Percentiles rank a stretch among this genome's conserved stretches.
These are phyloP conservation scores for Botryotinia calthae DNA, from an alignment of 2,329 filamentous ascomycete genomes.

Conservation along the genomic window DNA sequence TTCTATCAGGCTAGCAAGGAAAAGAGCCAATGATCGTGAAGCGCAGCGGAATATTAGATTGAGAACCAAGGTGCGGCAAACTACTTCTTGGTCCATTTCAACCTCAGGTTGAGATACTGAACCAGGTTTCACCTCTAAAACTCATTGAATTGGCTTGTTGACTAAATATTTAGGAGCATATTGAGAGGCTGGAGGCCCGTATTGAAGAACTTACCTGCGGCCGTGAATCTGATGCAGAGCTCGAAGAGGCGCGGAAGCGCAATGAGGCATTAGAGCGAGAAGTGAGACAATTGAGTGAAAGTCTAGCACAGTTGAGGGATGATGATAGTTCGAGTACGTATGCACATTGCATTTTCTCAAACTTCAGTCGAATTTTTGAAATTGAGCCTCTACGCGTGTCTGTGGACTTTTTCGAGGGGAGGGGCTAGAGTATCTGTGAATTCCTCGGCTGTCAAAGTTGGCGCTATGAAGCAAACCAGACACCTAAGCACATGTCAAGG, in stretches of 20 bases:
- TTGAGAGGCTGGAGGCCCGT: constrained; percentile 72
- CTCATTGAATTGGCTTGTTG: background rate
- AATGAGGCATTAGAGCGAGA: constrained; percentile 56
- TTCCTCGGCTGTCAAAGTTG: background rate
- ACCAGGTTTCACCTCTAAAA: background rate
- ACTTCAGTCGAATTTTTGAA: background rate
- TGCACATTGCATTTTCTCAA: background rate
- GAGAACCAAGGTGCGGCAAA: constrained; percentile 17
- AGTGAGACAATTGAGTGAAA: constrained; percentile 38
- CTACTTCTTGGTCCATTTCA: background rate
- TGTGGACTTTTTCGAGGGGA: background rate
- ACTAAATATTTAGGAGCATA: constrained; percentile 54
- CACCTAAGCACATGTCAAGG: background rate
- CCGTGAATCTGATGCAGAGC: constrained; percentile 46
- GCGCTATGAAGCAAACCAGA: background rate
- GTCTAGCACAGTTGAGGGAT: constrained; percentile 17
- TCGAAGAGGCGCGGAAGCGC: constrained; percentile 49
- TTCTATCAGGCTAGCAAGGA: constrained; percentile 81
- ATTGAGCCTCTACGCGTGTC: background rate
- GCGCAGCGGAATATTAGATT: constrained; percentile 69
- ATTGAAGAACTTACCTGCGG: constrained; percentile 66
- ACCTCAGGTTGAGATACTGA: background rate
- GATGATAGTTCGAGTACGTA: constrained; percentile 23
- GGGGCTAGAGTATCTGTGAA: background rate
- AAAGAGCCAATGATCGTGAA: constrained; percentile 87